These are phyloP conservation scores for Harrya chromipes DNA, from an alignment of 768 basidiomycete genomes.

Conservation along the genomic window DNA sequence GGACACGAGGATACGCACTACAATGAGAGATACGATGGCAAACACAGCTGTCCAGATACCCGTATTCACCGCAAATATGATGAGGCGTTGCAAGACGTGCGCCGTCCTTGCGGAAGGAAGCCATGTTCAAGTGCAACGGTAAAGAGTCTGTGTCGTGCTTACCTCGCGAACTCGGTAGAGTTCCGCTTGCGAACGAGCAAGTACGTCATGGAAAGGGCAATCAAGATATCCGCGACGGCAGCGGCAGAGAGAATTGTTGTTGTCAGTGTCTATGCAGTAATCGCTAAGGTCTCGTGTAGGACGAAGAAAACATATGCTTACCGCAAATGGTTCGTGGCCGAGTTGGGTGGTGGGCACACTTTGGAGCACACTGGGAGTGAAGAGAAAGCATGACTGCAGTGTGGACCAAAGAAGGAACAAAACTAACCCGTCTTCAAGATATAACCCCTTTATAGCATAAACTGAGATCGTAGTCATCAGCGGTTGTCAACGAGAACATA, in stretches of 20 bases:
- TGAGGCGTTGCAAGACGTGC: constrained; percentile 7
- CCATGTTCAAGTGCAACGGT: too few relatives aligned
- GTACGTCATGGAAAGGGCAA: neutral
- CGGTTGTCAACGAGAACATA: neutral
- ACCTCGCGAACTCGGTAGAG: neutral
- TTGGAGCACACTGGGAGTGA: too few relatives aligned
- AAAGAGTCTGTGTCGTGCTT: neutral
- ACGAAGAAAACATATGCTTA: neutral
- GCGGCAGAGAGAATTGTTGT: neutral
- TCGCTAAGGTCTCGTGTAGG: neutral
- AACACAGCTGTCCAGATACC: constrained; percentile 50
- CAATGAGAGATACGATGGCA: constrained; percentile 43
- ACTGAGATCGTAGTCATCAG: neutral
- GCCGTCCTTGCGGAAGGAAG: constrained; percentile 3
- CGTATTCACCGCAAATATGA: constrained; percentile 2
- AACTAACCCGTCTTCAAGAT: neutral
- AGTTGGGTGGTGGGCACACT: too few relatives aligned
- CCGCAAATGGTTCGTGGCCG: neutral
- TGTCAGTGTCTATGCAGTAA: neutral
- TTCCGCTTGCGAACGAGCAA: neutral
- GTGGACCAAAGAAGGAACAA: neutral
- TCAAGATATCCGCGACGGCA: neutral
- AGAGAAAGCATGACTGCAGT: too few relatives aligned
- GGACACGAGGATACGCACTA: constrained; percentile 30
- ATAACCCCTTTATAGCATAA: neutral